phyloP scores from a whole-genome alignment of 78 protist genomes.

The Chrysochromulina parva region DNA sequence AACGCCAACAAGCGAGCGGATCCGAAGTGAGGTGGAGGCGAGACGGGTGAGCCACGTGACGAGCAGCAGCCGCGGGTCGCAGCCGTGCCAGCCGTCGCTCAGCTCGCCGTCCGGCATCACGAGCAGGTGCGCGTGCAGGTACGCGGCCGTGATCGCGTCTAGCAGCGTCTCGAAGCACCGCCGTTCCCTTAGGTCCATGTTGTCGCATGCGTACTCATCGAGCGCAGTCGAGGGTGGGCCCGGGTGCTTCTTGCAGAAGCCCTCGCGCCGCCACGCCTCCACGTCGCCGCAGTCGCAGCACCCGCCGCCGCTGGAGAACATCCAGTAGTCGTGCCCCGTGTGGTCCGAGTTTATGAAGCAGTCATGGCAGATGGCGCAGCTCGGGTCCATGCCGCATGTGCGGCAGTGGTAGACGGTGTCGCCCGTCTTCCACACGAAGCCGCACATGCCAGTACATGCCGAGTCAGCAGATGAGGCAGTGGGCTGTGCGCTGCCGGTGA shows the following conservation, averaged over 20 bases:
- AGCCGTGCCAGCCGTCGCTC: no score
- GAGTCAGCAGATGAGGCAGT: no score
- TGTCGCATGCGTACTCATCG: neutral
- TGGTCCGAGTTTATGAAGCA: constrained; percentile 81
- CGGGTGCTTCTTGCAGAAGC: constrained; percentile 20
- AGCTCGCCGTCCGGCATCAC: no score
- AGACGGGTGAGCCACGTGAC: no score
- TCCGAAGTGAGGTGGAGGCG: no score
- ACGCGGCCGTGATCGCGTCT: no score
- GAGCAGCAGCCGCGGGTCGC: no score
- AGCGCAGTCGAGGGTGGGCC: neutral
- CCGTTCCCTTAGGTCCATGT: no score
- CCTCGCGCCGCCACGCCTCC: constrained; percentile 19
- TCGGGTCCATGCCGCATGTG: constrained; percentile 83
- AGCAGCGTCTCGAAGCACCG: no score
- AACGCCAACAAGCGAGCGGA: no score
- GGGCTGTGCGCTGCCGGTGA: no score
- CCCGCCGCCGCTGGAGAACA: constrained; percentile 69
- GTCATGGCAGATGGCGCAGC: constrained; percentile 76
- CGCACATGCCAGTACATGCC: constrained; percentile 50
- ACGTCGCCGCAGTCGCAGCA: constrained; percentile 79
- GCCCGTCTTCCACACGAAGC: constrained; percentile 67
- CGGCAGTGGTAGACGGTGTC: constrained; percentile 80
- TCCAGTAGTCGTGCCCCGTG: constrained; percentile 79
- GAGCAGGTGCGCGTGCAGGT: no score